These are phyloP conservation scores for Acanthamoeba pearcei DNA, from an alignment of 208 protist genomes.

Conservation along the genomic window DNA sequence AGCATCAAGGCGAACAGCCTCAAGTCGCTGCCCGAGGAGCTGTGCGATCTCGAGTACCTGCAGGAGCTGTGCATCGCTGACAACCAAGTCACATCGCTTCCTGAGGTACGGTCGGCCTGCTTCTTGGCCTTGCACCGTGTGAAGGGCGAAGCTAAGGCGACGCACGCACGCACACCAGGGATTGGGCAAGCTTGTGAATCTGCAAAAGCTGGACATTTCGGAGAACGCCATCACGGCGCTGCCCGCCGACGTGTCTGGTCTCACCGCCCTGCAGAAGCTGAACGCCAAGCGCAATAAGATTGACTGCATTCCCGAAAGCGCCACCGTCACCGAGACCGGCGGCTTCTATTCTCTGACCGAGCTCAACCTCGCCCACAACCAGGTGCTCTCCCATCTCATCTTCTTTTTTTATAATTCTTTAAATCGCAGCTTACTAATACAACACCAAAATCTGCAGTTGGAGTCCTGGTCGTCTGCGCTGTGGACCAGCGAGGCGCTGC, in stretches of 20 bases:
- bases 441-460: background rate
- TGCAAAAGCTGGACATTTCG: constrained; percentile 35
- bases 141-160: no score
- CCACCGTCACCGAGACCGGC: constrained; percentile 40
- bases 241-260: constrained; percentile 27
- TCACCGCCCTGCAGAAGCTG: constrained; percentile 40
- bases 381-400: background rate
- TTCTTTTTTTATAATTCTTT: background rate
- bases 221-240: constrained; percentile 66
- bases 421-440: no score
- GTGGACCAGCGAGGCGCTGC: constrained; percentile 57
- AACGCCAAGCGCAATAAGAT: constrained; percentile 55
- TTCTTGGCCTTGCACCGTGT: background rate
- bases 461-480: background rate
- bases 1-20: constrained; percentile 59
- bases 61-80: constrained; percentile 19
- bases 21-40: constrained; percentile 51
- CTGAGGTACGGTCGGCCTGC: background rate
- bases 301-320: constrained; percentile 18
- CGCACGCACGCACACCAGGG: background rate
- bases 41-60: background rate
- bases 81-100: constrained; percentile 16
- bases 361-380: constrained; percentile 59
- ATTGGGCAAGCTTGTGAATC: constrained; percentile 55
- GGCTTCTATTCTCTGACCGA: constrained; percentile 46